Conservation (phyloP, 495 filamentous ascomycete genomes). For the Neurospora intermedia region DNA sequence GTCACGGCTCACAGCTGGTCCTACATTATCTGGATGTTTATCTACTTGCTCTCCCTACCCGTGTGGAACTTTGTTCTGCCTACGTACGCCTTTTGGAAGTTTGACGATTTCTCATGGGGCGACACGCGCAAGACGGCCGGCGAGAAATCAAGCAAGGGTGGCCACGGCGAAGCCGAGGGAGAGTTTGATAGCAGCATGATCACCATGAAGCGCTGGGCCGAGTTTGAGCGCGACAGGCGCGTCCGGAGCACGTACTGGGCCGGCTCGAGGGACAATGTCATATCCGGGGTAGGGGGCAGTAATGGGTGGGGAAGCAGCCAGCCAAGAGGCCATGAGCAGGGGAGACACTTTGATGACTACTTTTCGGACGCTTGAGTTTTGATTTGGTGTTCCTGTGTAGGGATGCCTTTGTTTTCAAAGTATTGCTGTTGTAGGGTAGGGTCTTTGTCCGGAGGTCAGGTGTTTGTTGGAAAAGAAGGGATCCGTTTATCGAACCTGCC, state of each 20-base stretch:
- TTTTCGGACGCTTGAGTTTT: slow-evolving; percentile 36
- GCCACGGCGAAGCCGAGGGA: slow-evolving; percentile 70
- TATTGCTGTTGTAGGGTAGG: background rate
- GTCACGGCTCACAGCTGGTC: slow-evolving; percentile 91
- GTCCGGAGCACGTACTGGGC: slow-evolving; percentile 32
- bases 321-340: slow-evolving; percentile 27
- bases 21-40: slow-evolving; percentile 93
- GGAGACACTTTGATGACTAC: slow-evolving; percentile 35
- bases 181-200: slow-evolving; percentile 98
- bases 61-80: slow-evolving; percentile 98
- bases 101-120: slow-evolving; percentile 99
- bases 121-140: slow-evolving; percentile 94
- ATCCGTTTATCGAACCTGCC: background rate
- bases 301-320: slow-evolving; percentile 10
- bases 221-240: slow-evolving; percentile 64
- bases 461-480: background rate
- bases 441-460: background rate
- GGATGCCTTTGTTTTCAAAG: background rate
- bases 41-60: slow-evolving; percentile 87
- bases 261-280: slow-evolving; percentile 34
- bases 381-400: background rate
- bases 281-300: slow-evolving; percentile 18
- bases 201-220: slow-evolving; percentile 95
- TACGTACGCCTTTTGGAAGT: slow-evolving; percentile 96
- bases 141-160: slow-evolving; percentile 68